These are phyloP conservation scores for Xylaria telfairii DNA, from an alignment of 495 filamentous ascomycete species.

Conservation along the genomic window DNA sequence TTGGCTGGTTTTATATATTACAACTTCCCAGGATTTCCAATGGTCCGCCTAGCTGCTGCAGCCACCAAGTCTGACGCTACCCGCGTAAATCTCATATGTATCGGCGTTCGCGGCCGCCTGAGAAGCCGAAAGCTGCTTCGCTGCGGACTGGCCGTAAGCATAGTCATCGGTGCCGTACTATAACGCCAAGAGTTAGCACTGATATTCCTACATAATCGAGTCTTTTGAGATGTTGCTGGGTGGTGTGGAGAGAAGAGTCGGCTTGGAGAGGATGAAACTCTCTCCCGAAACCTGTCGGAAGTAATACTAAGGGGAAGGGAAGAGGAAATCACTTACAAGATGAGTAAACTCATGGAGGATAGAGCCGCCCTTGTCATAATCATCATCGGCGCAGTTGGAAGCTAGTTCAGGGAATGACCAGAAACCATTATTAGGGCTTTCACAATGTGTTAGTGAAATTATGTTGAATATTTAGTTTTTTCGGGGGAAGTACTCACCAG, in stretches of 20 bases:
- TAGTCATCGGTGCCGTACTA: constrained; percentile 37
- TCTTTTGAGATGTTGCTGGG: neutral
- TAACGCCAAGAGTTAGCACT: neutral
- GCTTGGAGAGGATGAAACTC: too few species aligned
- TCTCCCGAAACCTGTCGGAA: neutral
- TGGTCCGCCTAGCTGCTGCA: constrained; percentile 26
- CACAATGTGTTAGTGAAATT: too few species aligned
- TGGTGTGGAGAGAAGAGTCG: neutral
- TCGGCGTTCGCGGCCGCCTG: constrained; percentile 38
- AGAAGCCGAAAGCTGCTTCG: constrained; percentile 29
- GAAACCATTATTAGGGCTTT: constrained; percentile 32
- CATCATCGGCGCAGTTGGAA: constrained; percentile 35
- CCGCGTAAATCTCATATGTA: constrained; percentile 41
- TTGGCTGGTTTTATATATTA: constrained; percentile 33
- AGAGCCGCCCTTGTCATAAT: constrained; percentile 39
- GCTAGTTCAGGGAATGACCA: constrained; percentile 38
- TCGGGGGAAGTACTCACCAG: constrained; percentile 11
- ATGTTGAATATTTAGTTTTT: too few species aligned
- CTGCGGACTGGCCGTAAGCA: constrained; percentile 32
- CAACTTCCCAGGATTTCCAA: constrained; percentile 30
- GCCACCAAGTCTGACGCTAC: constrained; percentile 37
- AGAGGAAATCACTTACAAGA: constrained; percentile 16
- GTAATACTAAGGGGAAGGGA: neutral
- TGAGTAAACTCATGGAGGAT: constrained; percentile 42
- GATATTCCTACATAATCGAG: neutral